Evolutionary conservation across 2,329 filamentous ascomycete species (phyloP), one percentile per base, ranked within the genome.

Genomic region (Cercospora brassicicola): DNA sequence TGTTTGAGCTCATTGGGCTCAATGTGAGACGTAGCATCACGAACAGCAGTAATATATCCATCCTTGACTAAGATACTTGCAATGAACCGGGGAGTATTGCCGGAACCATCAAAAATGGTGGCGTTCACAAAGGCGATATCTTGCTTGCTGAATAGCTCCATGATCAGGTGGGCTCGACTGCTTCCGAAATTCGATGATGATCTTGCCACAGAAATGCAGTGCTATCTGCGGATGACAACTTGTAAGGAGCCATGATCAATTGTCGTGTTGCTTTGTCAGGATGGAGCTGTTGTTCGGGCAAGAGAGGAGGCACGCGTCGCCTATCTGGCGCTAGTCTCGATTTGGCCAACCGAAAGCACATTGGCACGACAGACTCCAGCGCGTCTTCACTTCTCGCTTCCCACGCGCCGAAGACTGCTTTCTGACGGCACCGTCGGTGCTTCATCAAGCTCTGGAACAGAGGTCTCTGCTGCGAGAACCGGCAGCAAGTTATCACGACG

Each of bases 81-180:
- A n/a, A 70, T 60, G 55, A 70, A 73, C 20, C 71, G 62, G 15
- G 71, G 72, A 4, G 56, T 69, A 1, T 56, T 31, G 45, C 73
- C 74, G 7, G 74, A 70, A 15, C 74, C 74, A 63, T 76, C 74
- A 26, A 76, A 62, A 7, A 76, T 62, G 13, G 70, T 71, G 11
- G 73, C 69, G 51, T 70, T 67, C 2, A 68, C 45, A 66, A 76
- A 75, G 30, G 75, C n/a, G 51, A 70, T 61, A n/a, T 59, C 60
- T 20, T 51, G 55, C 30, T 61, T 39, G 9, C 10, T 30, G 30
- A 11, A 51, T 6, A 10, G 45, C 20, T 23, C 45, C 45, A 51
- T 51, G 45, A 13, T 13, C 45, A 51, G 45, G 10, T 23, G 8
- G 18, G 45, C 10, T 23, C 18, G 13, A 23, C 7, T 2, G 13